Percentiles rank a stretch among this genome's conserved stretches.
phyloP scores from a whole-genome alignment of 192 early-diverging fungal genomes.

The Geranomyces variabilis region DNA sequence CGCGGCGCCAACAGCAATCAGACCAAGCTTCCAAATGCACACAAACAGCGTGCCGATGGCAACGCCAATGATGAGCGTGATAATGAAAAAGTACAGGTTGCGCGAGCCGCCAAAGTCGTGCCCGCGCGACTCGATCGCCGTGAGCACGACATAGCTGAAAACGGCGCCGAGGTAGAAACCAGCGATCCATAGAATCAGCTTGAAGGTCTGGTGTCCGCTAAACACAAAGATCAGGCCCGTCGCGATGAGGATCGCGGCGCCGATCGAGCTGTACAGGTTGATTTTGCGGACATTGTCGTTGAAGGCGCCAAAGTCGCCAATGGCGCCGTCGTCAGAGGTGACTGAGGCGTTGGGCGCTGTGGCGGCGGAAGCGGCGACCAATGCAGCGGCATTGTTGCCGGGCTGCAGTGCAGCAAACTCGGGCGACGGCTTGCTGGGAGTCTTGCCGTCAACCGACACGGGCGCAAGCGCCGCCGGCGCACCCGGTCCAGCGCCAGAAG shows the following conservation, averaged over 20 bases:
- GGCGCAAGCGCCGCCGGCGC: too few species aligned
- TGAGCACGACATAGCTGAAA: conserved; percentile 53
- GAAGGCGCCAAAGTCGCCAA: not conserved
- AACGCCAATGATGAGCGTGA: conserved; percentile 62
- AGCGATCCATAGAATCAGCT: conserved; percentile 72
- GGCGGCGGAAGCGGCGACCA: not conserved
- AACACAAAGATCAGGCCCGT: conserved; percentile 70
- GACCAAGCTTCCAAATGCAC: conserved; percentile 72
- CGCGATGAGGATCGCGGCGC: conserved; percentile 64
- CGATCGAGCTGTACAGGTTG: conserved; percentile 41
- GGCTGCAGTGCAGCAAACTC: too few species aligned
- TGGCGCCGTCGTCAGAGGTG: not conserved
- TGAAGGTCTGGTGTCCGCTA: conserved; percentile 68
- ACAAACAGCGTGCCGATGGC: conserved; percentile 66
- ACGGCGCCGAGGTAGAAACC: conserved; percentile 72
- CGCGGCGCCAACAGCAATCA: conserved; percentile 76
- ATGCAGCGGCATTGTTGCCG: too few species aligned
- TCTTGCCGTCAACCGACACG: too few species aligned
- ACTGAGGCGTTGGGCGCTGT: not conserved
- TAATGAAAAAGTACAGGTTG: conserved; percentile 60
- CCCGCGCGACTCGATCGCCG: conserved; percentile 47
- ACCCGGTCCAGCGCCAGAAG: too few species aligned
- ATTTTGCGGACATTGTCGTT: conserved; percentile 17
- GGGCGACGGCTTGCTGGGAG: too few species aligned
- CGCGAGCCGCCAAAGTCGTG: conserved; percentile 45